A percentile compares a stretch with the other conserved stretches of the same genome.
Evolutionary conservation across 1,284 basidiomycete genomes (phyloP).

Genomic region (Cryptococcus sp.): DNA sequence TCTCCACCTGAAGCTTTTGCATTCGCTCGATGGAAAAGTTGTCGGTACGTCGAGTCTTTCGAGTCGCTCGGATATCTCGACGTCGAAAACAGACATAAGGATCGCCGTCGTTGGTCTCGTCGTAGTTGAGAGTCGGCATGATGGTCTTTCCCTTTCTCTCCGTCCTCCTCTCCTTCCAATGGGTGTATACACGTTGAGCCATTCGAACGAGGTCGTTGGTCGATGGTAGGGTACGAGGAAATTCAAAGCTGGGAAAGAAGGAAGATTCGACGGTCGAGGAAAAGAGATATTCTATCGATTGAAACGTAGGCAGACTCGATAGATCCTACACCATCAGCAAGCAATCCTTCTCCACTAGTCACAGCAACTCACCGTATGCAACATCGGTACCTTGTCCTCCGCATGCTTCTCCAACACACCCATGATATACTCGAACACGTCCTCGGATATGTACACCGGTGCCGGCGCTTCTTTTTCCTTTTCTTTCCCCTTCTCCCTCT

Average conservation of each 20-base stretch:
- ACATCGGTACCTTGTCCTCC: conserved; percentile 79
- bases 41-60: conserved; percentile 90
- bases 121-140: conserved; percentile 73
- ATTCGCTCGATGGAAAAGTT: conserved; percentile 83
- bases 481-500: conserved; percentile 46
- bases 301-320: conserved; percentile 61
- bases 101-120: conserved; percentile 90
- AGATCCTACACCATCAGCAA: conserved; percentile 42
- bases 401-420: conserved; percentile 87
- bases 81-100: conserved; percentile 98
- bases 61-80: conserved; percentile 86
- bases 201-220: conserved; percentile 57
- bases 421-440: conserved; percentile 93
- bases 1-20: conserved; percentile 69
- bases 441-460: conserved; percentile 64
- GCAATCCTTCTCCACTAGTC: no score
- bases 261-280: conserved; percentile 54
- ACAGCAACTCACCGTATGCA: conserved; percentile 69
- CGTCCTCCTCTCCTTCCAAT: conserved; percentile 72
- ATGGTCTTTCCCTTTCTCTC: conserved; percentile 70
- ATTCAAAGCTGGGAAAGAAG: conserved; percentile 58
- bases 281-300: conserved; percentile 71
- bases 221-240: conserved; percentile 59
- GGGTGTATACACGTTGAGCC: conserved; percentile 65
- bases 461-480: conserved; percentile 43